A percentile compares a stretch with the other conserved stretches of the same genome.
phyloP scores from a whole-genome alignment of 768 basidiomycete genomes.

The Tulasnella calospora region DNA sequence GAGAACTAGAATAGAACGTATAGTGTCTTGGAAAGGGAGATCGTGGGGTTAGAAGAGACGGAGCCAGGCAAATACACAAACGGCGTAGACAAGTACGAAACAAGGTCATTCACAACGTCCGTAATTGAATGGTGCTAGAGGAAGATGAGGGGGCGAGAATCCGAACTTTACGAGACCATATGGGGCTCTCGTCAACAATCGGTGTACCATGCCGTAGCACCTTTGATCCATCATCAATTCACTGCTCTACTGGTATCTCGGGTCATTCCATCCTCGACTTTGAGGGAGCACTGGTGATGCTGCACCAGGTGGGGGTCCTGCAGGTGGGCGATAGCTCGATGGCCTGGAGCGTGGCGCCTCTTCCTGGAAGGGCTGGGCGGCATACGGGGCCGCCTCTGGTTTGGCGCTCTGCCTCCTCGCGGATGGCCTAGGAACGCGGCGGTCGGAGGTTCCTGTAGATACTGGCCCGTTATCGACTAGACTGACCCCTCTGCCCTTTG shows the following conservation, averaged over 20 bases:
- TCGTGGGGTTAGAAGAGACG: neutral
- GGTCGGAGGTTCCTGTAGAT: slow-evolving; percentile 66
- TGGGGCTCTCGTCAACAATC: neutral
- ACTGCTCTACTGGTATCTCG: slow-evolving; percentile 20
- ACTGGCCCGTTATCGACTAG: slow-evolving; percentile 82
- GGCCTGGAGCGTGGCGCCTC: slow-evolving; percentile 37
- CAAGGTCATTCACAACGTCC: neutral
- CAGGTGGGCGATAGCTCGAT: slow-evolving; percentile 41
- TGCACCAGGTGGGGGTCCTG: slow-evolving; percentile 64
- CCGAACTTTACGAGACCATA: neutral
- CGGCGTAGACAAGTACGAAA: slow-evolving; percentile 4
- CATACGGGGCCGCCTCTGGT: slow-evolving; percentile 23
- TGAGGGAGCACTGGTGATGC: slow-evolving; percentile 51
- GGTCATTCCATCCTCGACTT: slow-evolving; percentile 24
- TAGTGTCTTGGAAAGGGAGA: neutral
- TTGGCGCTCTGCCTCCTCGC: slow-evolving; percentile 59
- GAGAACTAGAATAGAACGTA: slow-evolving; percentile 1
- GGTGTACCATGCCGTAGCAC: neutral
- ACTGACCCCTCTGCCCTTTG: slow-evolving; percentile 58
- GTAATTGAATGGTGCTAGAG: neutral
- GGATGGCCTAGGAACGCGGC: slow-evolving; percentile 64
- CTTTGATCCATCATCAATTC: neutral
- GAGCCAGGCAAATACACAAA: neutral
- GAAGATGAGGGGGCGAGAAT: neutral
- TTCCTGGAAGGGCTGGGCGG: slow-evolving; percentile 34